Conservation (phyloP, 73 alveolate genomes). For the Tetrahymena elliotti region DNA sequence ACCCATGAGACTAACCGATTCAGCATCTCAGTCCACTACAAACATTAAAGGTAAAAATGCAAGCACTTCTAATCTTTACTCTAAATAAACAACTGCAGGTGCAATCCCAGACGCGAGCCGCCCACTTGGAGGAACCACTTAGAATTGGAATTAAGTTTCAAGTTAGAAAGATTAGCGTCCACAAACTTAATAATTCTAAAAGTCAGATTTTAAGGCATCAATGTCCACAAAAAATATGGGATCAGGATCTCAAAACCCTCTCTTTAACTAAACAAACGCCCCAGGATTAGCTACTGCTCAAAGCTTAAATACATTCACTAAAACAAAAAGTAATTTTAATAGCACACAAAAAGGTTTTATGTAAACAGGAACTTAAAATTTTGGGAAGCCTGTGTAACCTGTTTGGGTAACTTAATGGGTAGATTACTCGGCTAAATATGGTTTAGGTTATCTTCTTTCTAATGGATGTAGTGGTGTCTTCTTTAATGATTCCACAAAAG, state of each 20-base stretch:
- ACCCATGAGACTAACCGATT: neutral
- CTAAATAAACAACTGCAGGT: neutral
- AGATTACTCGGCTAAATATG: conserved; percentile 68
- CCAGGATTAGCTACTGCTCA: neutral
- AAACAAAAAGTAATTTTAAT: neutral
- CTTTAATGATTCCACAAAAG: conserved; percentile 67
- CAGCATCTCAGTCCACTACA: conserved; percentile 15
- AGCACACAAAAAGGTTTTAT: neutral
- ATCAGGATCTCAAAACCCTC: neutral
- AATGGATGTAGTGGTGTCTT: conserved; percentile 61
- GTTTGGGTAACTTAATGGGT: conserved; percentile 65
- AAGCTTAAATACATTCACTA: neutral
- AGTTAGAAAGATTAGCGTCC: neutral
- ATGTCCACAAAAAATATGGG: neutral
- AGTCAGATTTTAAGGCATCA: neutral
- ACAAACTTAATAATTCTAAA: neutral
- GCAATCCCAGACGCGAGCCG: neutral
- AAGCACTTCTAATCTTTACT: neutral
- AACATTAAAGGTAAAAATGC: conserved; percentile 20
- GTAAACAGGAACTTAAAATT: neutral
- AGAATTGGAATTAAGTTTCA: neutral
- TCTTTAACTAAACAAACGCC: neutral
- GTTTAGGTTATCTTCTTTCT: conserved; percentile 57
- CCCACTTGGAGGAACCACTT: neutral
- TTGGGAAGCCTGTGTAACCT: neutral